Evolutionary conservation across 495 filamentous ascomycete species (phyloP).

Genomic region (Penicillium crystallinum): DNA sequence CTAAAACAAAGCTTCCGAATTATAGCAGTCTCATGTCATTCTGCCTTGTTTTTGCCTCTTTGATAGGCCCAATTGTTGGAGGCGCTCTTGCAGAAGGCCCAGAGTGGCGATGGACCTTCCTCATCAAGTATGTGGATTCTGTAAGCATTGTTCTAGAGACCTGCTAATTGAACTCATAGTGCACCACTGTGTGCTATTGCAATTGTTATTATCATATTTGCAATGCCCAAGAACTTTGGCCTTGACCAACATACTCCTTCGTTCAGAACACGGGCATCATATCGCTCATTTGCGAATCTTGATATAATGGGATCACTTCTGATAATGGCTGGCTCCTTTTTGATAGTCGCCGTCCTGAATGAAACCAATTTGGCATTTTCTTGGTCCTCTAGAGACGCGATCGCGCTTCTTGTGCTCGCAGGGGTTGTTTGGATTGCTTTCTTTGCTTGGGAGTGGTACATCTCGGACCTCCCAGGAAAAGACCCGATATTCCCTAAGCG

Average conservation of each 20-base stretch:
- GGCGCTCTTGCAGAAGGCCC: conserved; percentile 52
- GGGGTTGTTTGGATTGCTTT: conserved; percentile 30
- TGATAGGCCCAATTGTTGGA: conserved; percentile 52
- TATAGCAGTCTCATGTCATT: conserved; percentile 44
- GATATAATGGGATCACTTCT: conserved; percentile 55
- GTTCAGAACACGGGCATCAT: conserved; percentile 25
- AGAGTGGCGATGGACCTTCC: conserved; percentile 59
- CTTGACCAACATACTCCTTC: conserved; percentile 25
- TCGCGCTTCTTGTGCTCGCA: conserved; percentile 40
- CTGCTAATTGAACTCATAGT: conserved; percentile 6
- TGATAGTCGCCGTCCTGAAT: conserved; percentile 55
- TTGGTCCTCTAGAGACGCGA: conserved; percentile 35
- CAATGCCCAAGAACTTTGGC: conserved; percentile 28
- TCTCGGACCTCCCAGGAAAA: conserved; percentile 21
- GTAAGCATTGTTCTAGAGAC: too few relatives aligned
- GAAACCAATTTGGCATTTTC: conserved; percentile 47
- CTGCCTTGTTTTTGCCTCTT: conserved; percentile 37
- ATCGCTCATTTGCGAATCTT: conserved; percentile 31
- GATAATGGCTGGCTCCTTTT: conserved; percentile 48
- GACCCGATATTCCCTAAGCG: conserved; percentile 36
- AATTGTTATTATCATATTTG: conserved; percentile 14
- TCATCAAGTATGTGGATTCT: conserved; percentile 47
- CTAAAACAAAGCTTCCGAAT: conserved; percentile 40
- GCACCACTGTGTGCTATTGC: conserved; percentile 20
- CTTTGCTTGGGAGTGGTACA: conserved; percentile 37